phyloP scores from a whole-genome alignment of 2,329 filamentous ascomycete species.

The Pyrenophora tritici-repentis region DNA sequence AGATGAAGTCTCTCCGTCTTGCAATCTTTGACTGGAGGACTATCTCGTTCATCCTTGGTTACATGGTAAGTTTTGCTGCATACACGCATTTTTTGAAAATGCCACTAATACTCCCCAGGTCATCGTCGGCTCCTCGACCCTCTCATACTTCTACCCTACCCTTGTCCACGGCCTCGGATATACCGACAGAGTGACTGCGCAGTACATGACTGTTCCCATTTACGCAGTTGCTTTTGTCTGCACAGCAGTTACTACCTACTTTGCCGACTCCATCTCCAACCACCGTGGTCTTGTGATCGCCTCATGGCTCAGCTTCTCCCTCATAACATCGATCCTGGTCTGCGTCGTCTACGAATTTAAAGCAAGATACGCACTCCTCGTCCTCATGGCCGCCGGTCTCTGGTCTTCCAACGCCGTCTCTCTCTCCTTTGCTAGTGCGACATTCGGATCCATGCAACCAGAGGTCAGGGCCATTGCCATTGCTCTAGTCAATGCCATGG shows the following conservation, averaged over 20 bases:
- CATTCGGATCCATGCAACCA: conserved; percentile 56
- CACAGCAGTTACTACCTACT: conserved; percentile 53
- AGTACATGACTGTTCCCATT: conserved; percentile 61
- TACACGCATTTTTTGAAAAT: conserved; percentile 22
- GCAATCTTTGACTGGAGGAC: conserved; percentile 55
- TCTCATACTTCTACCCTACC: conserved; percentile 61
- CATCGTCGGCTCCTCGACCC: conserved; percentile 56
- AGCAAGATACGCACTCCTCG: conserved; percentile 60
- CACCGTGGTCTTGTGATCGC: conserved; percentile 57
- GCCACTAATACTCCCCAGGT: conserved; percentile 28
- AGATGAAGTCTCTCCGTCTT: conserved; percentile 46
- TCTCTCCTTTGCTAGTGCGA: conserved; percentile 58
- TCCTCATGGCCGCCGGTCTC: conserved; percentile 61
- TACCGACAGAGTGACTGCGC: conserved; percentile 49
- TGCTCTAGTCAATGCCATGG: conserved; percentile 60
- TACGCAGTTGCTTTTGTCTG: conserved; percentile 60
- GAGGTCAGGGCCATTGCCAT: conserved; percentile 59
- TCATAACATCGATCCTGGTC: conserved; percentile 48
- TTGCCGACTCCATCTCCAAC: conserved; percentile 53
- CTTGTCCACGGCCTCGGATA: conserved; percentile 59
- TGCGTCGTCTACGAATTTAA: conserved; percentile 56
- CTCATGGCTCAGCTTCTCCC: conserved; percentile 52
- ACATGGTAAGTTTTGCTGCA: conserved; percentile 48
- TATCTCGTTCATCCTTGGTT: conserved; percentile 56
- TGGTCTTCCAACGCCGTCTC: conserved; percentile 60